These are phyloP conservation scores for Earliella scabrosa DNA, from an alignment of 1,284 basidiomycete species.

Conservation along the genomic window DNA sequence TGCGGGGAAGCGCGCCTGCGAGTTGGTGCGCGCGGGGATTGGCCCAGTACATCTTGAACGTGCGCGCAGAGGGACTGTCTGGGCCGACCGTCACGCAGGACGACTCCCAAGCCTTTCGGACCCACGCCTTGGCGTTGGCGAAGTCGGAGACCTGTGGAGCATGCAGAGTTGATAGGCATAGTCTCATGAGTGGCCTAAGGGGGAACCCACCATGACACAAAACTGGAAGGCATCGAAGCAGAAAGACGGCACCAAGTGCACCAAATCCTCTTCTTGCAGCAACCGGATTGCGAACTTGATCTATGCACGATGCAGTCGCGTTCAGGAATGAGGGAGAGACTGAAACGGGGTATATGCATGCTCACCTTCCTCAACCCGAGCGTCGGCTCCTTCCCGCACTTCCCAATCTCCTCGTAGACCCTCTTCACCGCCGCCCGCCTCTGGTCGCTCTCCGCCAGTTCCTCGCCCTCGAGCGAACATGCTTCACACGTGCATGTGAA, in stretches of 20 bases:
- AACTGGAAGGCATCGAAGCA: constrained; percentile 33
- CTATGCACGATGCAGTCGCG: constrained; percentile 6
- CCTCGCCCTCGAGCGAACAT: constrained; percentile 34
- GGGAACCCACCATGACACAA: constrained; percentile 21
- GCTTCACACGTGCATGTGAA: constrained; percentile 55
- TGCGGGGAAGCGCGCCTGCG: constrained; percentile 21
- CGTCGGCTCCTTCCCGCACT: constrained; percentile 28
- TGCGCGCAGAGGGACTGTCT: constrained; percentile 26
- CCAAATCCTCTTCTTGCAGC: constrained; percentile 27
- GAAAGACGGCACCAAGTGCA: constrained; percentile 28
- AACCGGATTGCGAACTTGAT: constrained; percentile 25
- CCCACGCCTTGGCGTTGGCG: constrained; percentile 28
- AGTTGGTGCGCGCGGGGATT: constrained; percentile 30
- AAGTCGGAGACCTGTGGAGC: constrained; percentile 27
- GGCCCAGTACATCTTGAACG: constrained; percentile 33
- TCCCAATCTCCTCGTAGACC: constrained; percentile 27
- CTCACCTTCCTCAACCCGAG: constrained; percentile 28
- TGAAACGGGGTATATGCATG: neutral
- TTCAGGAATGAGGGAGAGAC: neutral
- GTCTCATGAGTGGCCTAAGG: too few relatives aligned
- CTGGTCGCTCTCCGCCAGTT: constrained; percentile 24
- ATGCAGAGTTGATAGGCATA: too few relatives aligned
- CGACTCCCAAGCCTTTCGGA: constrained; percentile 28
- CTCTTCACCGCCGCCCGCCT: constrained; percentile 22
- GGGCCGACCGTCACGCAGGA: constrained; percentile 26